Base-by-base conservation (phyloP, 306 rosid genomes). In the Vigna reflexopilosa region DNA sequence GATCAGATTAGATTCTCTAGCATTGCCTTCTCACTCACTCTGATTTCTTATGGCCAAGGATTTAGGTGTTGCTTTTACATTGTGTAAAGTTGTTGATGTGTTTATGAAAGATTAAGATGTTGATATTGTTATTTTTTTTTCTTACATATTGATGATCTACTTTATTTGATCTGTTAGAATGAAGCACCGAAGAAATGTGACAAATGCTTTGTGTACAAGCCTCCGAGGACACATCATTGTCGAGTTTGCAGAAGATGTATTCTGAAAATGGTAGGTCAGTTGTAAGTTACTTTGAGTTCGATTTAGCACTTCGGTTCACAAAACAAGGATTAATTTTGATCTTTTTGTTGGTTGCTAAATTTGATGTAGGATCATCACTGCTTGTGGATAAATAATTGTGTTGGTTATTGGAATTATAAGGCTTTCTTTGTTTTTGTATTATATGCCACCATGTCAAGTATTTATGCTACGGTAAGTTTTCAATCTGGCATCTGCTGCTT, bases 191-290 rank as follows among this genome's bases (percentile, higher is more conserved):
- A 64, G 88, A 86, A 54, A 40, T 94, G 98, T 82, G 96, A 92
- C 82, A 94, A 90, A 66, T 94, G 97, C 70, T 84, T 79, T 72
- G 86, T 72, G 1, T 87, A 78, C 87, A 92, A 92, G 82, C 98
- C 98, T 75, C 98, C 96, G 2, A 88, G 96, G 90, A 83, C 98
- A 72, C 98, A 94, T 84, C 98, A 94, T 86, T 94, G 97, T 80
- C 90, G 94, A 67, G 94, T 94, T 42, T 94, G 97, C 85, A 84
- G 91, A 84, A 94, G 86, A 84, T 94, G 98, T 94, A 86, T 94
- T 81, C 80, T 94, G 81, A 90, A 88, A 83, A 94, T 92, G 98
- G 98, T 94, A 90, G 85, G 93, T 92, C 59, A 40, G 70, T 83
- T 63, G 58, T 38, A 38, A 78, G 42, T 61, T 71, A 26, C 51